Percentiles rank a stretch among this genome's conserved stretches.
Conservation (phyloP, 768 basidiomycete genomes). For the Nidularia pulvinata region DNA sequence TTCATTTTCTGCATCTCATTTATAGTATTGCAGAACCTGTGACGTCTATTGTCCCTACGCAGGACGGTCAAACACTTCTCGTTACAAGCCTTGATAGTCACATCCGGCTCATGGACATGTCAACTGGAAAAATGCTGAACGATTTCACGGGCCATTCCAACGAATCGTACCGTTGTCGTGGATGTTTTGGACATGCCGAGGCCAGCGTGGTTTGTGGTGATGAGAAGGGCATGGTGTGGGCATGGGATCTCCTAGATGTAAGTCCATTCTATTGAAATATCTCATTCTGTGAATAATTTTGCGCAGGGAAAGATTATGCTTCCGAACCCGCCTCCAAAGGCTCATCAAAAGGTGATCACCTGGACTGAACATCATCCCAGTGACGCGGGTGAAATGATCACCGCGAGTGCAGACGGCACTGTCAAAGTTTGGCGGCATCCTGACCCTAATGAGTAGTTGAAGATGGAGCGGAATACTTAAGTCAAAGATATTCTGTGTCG, state of each 20-base stretch:
- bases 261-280: slow-evolving; percentile 8
- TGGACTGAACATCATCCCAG: slow-evolving; percentile 92
- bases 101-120: slow-evolving; percentile 82
- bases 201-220: slow-evolving; percentile 85
- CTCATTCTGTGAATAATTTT: slow-evolving; percentile 5
- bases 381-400: slow-evolving; percentile 82
- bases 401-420: slow-evolving; percentile 89
- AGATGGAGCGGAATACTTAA: too few species aligned
- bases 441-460: slow-evolving; percentile 1
- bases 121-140: slow-evolving; percentile 83
- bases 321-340: slow-evolving; percentile 74
- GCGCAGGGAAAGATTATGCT: slow-evolving; percentile 67
- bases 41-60: slow-evolving; percentile 78
- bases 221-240: slow-evolving; percentile 87
- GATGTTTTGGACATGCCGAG: slow-evolving; percentile 84
- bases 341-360: slow-evolving; percentile 83
- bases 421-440: slow-evolving; percentile 85
- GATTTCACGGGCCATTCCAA: slow-evolving; percentile 81
- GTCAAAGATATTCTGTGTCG: too few species aligned
- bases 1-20: not conserved
- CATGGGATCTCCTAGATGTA: slow-evolving; percentile 93
- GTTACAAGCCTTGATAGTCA: slow-evolving; percentile 85
- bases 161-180: slow-evolving; percentile 74
- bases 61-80: slow-evolving; percentile 79
- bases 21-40: slow-evolving; percentile 67